Base-by-base conservation (phyloP, 2,329 filamentous ascomycete genomes). In the Hyphodiscus sp. region DNA sequence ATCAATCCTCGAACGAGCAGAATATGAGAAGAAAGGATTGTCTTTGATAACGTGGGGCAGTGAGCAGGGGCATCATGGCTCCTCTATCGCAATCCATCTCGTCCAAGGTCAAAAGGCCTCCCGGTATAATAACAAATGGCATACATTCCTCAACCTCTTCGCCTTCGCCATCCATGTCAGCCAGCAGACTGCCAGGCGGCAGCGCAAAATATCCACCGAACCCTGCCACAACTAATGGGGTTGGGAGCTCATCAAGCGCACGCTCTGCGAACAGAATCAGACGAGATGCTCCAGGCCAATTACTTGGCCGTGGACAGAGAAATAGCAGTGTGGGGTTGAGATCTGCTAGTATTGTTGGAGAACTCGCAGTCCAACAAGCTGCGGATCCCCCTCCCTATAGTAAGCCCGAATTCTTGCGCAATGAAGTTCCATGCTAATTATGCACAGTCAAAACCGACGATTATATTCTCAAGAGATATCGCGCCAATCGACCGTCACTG, bases 391-490 rank as follows among this genome's bases (percentile, higher is more conserved):
- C 70, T 16, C 80, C 80, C 29, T 80, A 81, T 62, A 70, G 80
- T 83, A 73, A 55, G 68, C 52, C 33, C 26, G 50, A 43, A 20
- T 41, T 52, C 53, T 58, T 41, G 55, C 52, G 50, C 47, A 55
- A 51, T 56, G 53, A 51, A 63, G 13, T 44, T 55, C 65, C 55
- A 59, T 53, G 53, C 62, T 56, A 62, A 63, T 41, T 51, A 41
- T 20, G 13, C 41, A 13, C 53, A 91, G 90, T 92, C 44, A 80
- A 86, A 68, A 87, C 84, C 29, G 82, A 85, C 56, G 72, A 79
- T 15, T 89, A 94, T 64, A 90, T 97, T 47, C 76, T 97, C n/a
- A 84, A 81, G 63, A 95, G 91, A 71, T 91, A 86, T 70, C 77
- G 75, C 42, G 82, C 79, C 65, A 78, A 78, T 49, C 82, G 85